Conservation (phyloP, 768 basidiomycete species). For the Termitomyces sp. region DNA sequence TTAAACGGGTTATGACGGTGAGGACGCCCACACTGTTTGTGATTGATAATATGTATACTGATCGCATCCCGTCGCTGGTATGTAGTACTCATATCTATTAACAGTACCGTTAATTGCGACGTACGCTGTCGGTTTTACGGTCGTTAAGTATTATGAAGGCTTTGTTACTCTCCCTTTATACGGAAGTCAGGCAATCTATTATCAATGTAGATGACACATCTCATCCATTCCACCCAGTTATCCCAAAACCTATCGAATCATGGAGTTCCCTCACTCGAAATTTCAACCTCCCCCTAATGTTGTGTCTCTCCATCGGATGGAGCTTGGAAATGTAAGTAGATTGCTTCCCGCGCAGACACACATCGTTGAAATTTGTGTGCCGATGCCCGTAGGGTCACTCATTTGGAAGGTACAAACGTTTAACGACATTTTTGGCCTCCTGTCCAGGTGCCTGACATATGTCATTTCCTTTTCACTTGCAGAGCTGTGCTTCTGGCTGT, state of each 20-base stretch:
- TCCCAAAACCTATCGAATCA: too few species aligned
- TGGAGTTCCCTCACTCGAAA: slow-evolving; percentile 47
- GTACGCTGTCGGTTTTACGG: slow-evolving; percentile 64
- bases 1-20: slow-evolving; percentile 70
- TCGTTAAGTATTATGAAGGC: too few species aligned
- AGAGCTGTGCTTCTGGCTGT: slow-evolving; percentile 90
- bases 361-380: not conserved
- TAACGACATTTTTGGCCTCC: not conserved
- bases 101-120: slow-evolving; percentile 56
- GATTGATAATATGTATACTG: not conserved
- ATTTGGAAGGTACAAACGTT: slow-evolving; percentile 61
- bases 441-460: not conserved
- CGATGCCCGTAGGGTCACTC: slow-evolving; percentile 54
- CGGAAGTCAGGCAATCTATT: slow-evolving; percentile 45
- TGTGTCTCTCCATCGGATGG: slow-evolving; percentile 61
- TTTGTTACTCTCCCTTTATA: slow-evolving; percentile 39
- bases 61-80: slow-evolving; percentile 18
- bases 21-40: slow-evolving; percentile 15
- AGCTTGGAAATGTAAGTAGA: too few species aligned
- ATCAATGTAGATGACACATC: not conserved
- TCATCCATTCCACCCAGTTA: not conserved
- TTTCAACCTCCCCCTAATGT: slow-evolving; percentile 62
- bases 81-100: slow-evolving; percentile 73
- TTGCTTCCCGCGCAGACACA: not conserved
- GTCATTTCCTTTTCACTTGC: not conserved